These are phyloP conservation scores for Fusarium incarnatum DNA, from an alignment of 2,329 filamentous ascomycete species.

Conservation along the genomic window DNA sequence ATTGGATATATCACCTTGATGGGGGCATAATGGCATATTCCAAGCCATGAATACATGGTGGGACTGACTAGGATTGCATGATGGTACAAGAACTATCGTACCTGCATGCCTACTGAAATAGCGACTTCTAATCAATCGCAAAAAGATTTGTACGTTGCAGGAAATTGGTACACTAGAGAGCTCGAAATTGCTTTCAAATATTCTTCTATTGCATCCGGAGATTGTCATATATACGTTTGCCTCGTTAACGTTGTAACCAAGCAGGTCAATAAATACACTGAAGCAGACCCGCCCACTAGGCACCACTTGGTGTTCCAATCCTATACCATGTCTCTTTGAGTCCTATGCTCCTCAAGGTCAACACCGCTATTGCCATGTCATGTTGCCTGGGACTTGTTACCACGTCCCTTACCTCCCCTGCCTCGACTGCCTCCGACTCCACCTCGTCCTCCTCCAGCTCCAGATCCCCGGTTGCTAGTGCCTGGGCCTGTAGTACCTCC, in stretches of 20 bases:
- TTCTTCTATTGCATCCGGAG: slow-evolving; percentile 16
- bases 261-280: slow-evolving; percentile 26
- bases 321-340: slow-evolving; percentile 20
- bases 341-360: slow-evolving; percentile 36
- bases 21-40: neutral
- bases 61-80: neutral
- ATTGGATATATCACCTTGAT: slow-evolving; percentile 15
- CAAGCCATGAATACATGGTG: neutral
- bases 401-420: slow-evolving; percentile 41
- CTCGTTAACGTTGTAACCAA: slow-evolving; percentile 10
- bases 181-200: neutral
- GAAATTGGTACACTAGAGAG: neutral
- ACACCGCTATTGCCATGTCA: slow-evolving; percentile 10
- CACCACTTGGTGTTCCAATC: slow-evolving; percentile 11
- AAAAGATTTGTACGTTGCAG: neutral
- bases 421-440: slow-evolving; percentile 39
- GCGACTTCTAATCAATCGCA: neutral
- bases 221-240: slow-evolving; percentile 31
- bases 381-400: slow-evolving; percentile 28
- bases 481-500: slow-evolving; percentile 25
- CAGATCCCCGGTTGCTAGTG: slow-evolving; percentile 29
- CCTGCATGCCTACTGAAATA: neutral
- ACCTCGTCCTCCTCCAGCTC: slow-evolving; percentile 38
- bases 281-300: slow-evolving; percentile 11
- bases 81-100: neutral